These are phyloP conservation scores for Globisporangium nodosum DNA, from an alignment of 352 stramenopile genomes.

Conservation along the genomic window DNA sequence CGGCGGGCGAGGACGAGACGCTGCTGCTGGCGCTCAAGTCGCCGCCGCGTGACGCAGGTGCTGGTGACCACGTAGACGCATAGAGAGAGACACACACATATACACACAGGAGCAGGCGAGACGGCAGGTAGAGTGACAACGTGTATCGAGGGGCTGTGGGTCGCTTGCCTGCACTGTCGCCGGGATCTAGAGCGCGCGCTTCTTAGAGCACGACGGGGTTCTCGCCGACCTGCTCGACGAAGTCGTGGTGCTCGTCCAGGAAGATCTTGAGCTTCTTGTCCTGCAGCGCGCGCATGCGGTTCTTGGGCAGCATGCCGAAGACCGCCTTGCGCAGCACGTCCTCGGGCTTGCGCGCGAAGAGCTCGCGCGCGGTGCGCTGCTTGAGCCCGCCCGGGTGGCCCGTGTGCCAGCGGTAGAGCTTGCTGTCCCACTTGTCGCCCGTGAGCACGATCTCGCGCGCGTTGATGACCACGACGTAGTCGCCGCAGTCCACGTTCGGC, in stretches of 20 bases:
- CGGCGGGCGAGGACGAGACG: conserved; percentile 21
- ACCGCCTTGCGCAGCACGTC: conserved; percentile 95
- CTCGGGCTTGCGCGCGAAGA: conserved; percentile 93
- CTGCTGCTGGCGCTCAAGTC: conserved; percentile 11
- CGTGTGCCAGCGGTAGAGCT: conserved; percentile 98
- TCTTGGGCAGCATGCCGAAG: conserved; percentile 97
- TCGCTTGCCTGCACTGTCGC: neutral
- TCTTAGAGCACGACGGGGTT: conserved; percentile 77
- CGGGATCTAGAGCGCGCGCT: no score
- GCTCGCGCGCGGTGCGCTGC: conserved; percentile 90
- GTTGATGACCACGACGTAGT: conserved; percentile 98
- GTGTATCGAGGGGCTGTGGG: neutral
- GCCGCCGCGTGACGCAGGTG: neutral
- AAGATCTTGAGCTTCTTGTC: conserved; percentile 98
- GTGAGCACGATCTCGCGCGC: conserved; percentile 94
- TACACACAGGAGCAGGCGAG: no score
- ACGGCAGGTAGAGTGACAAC: neutral
- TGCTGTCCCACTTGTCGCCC: conserved; percentile 96
- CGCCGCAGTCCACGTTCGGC: conserved; percentile 96
- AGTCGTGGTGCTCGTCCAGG: conserved; percentile 89
- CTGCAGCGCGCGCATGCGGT: conserved; percentile 93
- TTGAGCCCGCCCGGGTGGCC: conserved; percentile 96
- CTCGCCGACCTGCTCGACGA: conserved; percentile 83
- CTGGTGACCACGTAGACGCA: no score
- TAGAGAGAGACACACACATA: no score